phyloP scores from a whole-genome alignment of 2,329 filamentous ascomycete species.

The Aspergillus fijiensis region DNA sequence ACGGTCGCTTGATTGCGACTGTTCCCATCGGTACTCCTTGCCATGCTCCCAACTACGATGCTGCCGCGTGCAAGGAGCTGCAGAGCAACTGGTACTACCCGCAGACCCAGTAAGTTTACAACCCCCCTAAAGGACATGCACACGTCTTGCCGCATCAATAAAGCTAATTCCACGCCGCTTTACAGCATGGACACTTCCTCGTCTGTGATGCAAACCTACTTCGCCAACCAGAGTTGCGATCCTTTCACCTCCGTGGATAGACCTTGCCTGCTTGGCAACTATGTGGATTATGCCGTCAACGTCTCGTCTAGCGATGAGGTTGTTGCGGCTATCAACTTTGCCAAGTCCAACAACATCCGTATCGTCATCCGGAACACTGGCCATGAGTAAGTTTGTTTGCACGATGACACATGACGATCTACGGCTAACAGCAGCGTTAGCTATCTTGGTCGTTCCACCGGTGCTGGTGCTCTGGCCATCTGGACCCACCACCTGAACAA shows the following conservation, averaged over 20 bases:
- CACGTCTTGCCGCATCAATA: not conserved
- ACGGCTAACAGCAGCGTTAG: constrained; percentile 11
- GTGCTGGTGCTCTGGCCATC: constrained; percentile 50
- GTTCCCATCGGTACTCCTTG: constrained; percentile 41
- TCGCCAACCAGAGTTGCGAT: constrained; percentile 35
- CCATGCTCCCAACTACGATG: constrained; percentile 31
- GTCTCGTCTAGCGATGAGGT: constrained; percentile 32
- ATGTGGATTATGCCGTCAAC: constrained; percentile 36
- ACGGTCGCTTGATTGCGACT: constrained; percentile 39
- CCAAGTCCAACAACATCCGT: constrained; percentile 51
- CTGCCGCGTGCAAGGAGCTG: constrained; percentile 20
- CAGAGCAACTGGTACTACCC: constrained; percentile 29
- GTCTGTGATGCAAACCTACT: constrained; percentile 35
- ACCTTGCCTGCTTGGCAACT: constrained; percentile 32
- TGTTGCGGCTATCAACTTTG: constrained; percentile 42
- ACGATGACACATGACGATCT: not conserved
- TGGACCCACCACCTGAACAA: constrained; percentile 36
- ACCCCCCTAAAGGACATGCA: not conserved
- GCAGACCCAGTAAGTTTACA: constrained; percentile 25
- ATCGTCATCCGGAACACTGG: constrained; percentile 49
- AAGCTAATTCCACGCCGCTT: not conserved
- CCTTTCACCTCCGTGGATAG: constrained; percentile 27
- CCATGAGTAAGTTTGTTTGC: constrained; percentile 34
- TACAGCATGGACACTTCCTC: constrained; percentile 27
- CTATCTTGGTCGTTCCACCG: constrained; percentile 58